Conservation (phyloP, 2,329 filamentous ascomycete species). For the Xylaria sp. region DNA sequence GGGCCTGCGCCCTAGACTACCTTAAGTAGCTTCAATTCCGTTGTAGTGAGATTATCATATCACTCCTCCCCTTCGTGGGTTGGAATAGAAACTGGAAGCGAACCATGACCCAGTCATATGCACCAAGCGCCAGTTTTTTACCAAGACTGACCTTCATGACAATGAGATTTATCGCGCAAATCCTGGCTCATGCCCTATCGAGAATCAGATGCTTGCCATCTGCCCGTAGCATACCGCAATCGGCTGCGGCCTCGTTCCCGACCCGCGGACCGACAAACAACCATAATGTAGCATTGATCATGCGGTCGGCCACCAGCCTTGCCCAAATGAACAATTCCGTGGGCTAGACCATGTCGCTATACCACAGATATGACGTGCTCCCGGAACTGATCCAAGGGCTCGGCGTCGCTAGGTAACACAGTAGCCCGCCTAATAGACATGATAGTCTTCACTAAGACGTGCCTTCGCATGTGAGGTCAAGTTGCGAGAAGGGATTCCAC, state of each 20-base stretch:
- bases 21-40: neutral
- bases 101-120: constrained; percentile 12
- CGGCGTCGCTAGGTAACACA: constrained; percentile 33
- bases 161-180: constrained; percentile 22
- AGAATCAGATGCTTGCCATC: constrained; percentile 30
- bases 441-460: constrained; percentile 18
- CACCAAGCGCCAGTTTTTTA: constrained; percentile 14
- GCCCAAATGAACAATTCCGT: constrained; percentile 36
- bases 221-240: constrained; percentile 37
- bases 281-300: constrained; percentile 34
- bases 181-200: constrained; percentile 25
- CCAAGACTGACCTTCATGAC: constrained; percentile 17
- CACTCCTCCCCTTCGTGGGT: neutral
- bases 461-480: constrained; percentile 32
- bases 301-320: constrained; percentile 40
- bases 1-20: constrained; percentile 7
- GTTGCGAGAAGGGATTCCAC: constrained; percentile 33
- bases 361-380: constrained; percentile 27
- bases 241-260: constrained; percentile 39
- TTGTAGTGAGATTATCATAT: constrained; percentile 9
- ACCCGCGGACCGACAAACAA: constrained; percentile 41
- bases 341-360: constrained; percentile 31
- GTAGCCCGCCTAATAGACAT: constrained; percentile 29
- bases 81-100: constrained; percentile 7
- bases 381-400: constrained; percentile 30